Conservation (phyloP, 2,329 filamentous ascomycete genomes). For the Seiridium unicorne region DNA sequence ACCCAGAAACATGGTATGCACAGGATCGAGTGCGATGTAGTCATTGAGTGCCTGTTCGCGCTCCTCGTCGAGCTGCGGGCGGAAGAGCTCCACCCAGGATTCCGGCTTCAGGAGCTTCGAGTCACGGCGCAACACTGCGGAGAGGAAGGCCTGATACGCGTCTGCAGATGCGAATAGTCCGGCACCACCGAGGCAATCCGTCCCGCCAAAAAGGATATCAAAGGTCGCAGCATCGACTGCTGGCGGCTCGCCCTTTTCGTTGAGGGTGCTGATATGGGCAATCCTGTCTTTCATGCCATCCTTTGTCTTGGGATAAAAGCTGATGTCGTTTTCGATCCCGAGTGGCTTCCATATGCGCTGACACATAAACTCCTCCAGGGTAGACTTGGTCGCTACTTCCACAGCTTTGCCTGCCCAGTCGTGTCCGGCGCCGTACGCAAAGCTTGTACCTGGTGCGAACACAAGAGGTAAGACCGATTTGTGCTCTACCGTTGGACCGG, state of each 20-base stretch:
- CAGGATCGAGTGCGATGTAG: constrained; percentile 13
- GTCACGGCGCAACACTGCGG: constrained; percentile 21
- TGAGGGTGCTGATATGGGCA: constrained; percentile 19
- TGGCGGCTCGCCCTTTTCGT: constrained; percentile 16
- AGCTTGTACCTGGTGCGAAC: constrained; percentile 17
- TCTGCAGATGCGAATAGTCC: constrained; percentile 15
- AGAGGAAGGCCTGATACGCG: constrained; percentile 22
- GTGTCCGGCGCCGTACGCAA: constrained; percentile 17
- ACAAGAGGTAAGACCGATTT: constrained; percentile 17
- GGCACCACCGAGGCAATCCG: constrained; percentile 21
- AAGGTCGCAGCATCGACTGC: constrained; percentile 16
- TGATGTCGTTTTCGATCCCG: constrained; percentile 17
- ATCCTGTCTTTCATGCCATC: constrained; percentile 16
- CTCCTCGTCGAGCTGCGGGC: constrained; percentile 22
- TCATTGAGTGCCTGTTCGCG: constrained; percentile 21
- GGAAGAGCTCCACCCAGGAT: constrained; percentile 22
- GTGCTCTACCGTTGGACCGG: constrained; percentile 16
- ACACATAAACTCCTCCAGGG: constrained; percentile 20
- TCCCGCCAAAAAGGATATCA: constrained; percentile 15
- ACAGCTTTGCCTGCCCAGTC: constrained; percentile 21
- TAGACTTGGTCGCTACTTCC: constrained; percentile 11
- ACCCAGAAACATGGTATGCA: constrained; percentile 15
- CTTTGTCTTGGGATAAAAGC: constrained; percentile 19
- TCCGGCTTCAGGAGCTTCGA: constrained; percentile 16
- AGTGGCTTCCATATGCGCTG: constrained; percentile 19